A percentile compares a stretch with the other conserved stretches of the same genome.
phyloP scores from a whole-genome alignment of 371 early-diverging fungal species.

The Synchytrium microbalum region DNA sequence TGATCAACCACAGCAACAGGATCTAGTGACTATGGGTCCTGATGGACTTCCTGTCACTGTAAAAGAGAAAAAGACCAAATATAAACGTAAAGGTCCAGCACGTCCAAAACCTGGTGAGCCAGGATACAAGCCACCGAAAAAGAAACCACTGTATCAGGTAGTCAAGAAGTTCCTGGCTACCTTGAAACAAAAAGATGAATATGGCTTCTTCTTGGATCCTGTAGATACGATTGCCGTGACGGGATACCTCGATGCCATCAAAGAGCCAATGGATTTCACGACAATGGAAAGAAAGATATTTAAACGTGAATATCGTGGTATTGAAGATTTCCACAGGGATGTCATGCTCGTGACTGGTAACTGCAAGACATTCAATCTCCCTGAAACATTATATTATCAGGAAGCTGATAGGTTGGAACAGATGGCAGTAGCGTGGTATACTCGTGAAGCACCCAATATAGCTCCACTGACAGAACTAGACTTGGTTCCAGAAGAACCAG shows the following conservation, averaged over 20 bases:
- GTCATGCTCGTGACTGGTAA: slow-evolving; percentile 82
- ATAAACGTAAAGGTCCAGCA: too few species aligned
- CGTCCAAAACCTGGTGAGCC: background rate
- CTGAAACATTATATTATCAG: slow-evolving; percentile 76
- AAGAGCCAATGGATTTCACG: slow-evolving; percentile 54
- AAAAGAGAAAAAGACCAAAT: too few species aligned
- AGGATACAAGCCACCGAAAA: background rate
- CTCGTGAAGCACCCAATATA: too few species aligned
- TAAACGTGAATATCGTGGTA: slow-evolving; percentile 16
- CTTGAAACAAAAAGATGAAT: slow-evolving; percentile 8
- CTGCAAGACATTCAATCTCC: slow-evolving; percentile 90
- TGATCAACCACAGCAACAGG: too few species aligned
- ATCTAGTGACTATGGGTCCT: too few species aligned
- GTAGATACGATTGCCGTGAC: slow-evolving; percentile 56
- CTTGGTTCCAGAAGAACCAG: too few species aligned
- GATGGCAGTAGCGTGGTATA: slow-evolving; percentile 73
- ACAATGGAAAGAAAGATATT: slow-evolving; percentile 40
- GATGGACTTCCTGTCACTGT: too few species aligned
- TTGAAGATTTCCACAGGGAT: slow-evolving; percentile 56
- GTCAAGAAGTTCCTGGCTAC: slow-evolving; percentile 53
- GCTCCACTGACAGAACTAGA: too few species aligned
- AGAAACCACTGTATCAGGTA: slow-evolving; percentile 45
- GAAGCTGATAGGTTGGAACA: slow-evolving; percentile 73
- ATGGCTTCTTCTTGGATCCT: slow-evolving; percentile 41
- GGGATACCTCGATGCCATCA: slow-evolving; percentile 47